Evolutionary conservation across 1,284 basidiomycete species (phyloP).

Genomic region (Microstroma glucosiphilum): DNA sequence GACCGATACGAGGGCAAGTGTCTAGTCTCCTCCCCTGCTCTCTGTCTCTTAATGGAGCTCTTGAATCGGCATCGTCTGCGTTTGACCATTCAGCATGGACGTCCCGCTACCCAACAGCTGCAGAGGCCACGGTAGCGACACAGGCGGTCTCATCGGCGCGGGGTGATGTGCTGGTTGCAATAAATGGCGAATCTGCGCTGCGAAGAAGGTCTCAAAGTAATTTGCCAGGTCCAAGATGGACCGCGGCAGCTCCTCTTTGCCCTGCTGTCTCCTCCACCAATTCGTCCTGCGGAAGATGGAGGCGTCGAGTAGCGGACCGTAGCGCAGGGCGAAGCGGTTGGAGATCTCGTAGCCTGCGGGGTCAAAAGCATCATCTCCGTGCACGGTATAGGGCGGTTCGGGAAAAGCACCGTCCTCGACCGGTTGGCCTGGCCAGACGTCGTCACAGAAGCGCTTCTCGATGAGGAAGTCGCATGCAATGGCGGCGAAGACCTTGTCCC

Average conservation of each 20-base stretch:
- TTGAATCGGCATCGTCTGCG: no score
- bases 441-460: background rate
- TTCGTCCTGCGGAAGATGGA: conserved; percentile 2
- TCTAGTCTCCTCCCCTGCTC: no score
- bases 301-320: background rate
- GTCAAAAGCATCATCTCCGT: conserved; percentile 6
- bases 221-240: background rate
- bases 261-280: conserved; percentile 6
- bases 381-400: conserved; percentile 4
- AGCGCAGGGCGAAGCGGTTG: conserved; percentile 1
- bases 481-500: conserved; percentile 2
- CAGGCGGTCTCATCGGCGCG: no score
- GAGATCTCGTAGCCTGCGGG: conserved; percentile 1
- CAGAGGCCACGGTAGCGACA: no score
- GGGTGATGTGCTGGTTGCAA: background rate
- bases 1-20: no score
- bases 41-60: no score
- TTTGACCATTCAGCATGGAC: no score
- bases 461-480: background rate
- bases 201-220: background rate
- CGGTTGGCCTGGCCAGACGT: conserved; percentile 5
- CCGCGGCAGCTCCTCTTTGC: background rate
- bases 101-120: no score
- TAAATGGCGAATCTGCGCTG: background rate
- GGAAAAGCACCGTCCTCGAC: background rate